Evolutionary conservation across 2,329 filamentous ascomycete species (phyloP).

Genomic region (Xylariaceae sp.): DNA sequence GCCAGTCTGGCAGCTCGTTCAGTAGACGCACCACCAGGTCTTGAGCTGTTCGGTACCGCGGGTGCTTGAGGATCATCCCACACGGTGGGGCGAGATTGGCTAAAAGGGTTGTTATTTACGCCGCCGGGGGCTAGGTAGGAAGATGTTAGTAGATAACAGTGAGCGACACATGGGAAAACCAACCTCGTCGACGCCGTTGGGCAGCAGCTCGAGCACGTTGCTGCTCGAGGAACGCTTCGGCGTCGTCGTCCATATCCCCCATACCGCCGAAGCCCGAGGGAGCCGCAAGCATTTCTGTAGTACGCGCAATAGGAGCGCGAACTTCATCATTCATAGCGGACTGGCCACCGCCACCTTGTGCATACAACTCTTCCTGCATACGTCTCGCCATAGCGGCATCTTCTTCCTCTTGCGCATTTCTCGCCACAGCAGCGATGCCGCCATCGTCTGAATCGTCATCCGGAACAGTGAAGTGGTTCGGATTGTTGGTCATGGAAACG

Average conservation of each 20-base stretch:
- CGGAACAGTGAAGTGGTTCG: conserved; percentile 25
- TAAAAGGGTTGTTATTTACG: neutral
- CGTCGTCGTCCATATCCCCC: conserved; percentile 46
- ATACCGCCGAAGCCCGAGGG: conserved; percentile 49
- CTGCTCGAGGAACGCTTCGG: conserved; percentile 63
- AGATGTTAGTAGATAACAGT: neutral
- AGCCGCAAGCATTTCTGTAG: conserved; percentile 82
- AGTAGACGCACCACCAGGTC: conserved; percentile 14
- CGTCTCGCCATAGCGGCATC: conserved; percentile 91
- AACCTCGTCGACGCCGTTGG: conserved; percentile 27
- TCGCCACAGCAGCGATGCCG: conserved; percentile 38
- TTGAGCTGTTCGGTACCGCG: conserved; percentile 29
- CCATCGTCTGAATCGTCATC: conserved; percentile 33
- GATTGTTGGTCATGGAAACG: conserved; percentile 34
- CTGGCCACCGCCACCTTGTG: conserved; percentile 29
- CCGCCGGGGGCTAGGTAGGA: conserved; percentile 3
- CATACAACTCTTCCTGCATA: conserved; percentile 87
- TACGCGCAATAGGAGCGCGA: conserved; percentile 84
- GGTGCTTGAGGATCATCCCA: conserved; percentile 38
- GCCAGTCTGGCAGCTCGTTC: conserved; percentile 74
- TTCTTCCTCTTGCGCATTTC: conserved; percentile 66
- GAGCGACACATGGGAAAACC: neutral
- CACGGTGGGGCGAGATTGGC: conserved; percentile 15
- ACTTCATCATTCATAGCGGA: conserved; percentile 45
- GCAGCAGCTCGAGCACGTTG: conserved; percentile 41